phyloP scores from a whole-genome alignment of 495 filamentous ascomycete species.

The Neohortaea acidophila region DNA sequence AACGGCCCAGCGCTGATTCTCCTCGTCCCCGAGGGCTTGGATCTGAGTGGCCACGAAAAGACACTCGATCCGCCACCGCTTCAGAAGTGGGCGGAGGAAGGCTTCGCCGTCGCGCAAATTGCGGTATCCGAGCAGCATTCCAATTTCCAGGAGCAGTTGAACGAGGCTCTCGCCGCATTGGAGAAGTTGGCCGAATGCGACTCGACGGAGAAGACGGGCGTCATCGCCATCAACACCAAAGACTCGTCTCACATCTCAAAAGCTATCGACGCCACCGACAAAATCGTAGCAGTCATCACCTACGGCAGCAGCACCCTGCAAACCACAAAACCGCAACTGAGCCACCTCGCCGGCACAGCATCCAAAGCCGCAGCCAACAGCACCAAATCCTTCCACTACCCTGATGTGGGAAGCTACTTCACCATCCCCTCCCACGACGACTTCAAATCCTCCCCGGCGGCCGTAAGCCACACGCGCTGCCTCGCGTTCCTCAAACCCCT shows the following conservation, averaged over 20 bases:
- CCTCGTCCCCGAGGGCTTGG: conserved; percentile 16
- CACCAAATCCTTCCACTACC: conserved; percentile 24
- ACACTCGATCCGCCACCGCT: conserved; percentile 30
- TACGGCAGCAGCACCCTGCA: conserved; percentile 14
- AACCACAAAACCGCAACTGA: conserved; percentile 1
- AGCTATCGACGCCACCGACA: conserved; percentile 8
- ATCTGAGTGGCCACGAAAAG: conserved; percentile 10
- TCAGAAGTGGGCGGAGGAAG: conserved; percentile 47
- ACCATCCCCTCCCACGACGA: conserved; percentile 28
- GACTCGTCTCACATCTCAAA: not conserved
- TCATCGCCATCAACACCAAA: conserved; percentile 18
- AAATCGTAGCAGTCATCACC: conserved; percentile 24
- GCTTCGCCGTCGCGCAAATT: conserved; percentile 37
- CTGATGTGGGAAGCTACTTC: conserved; percentile 23
- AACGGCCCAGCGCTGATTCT: conserved; percentile 40
- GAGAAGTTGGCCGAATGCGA: conserved; percentile 20
- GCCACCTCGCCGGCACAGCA: conserved; percentile 8
- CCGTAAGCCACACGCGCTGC: conserved; percentile 36
- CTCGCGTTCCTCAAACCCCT: conserved; percentile 38
- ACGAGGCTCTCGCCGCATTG: conserved; percentile 18
- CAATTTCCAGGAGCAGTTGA: conserved; percentile 8
- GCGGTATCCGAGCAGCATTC: conserved; percentile 5
- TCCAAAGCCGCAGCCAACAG: conserved; percentile 7
- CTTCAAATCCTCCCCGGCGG: conserved; percentile 28
- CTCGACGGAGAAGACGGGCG: conserved; percentile 20